These are phyloP conservation scores for Kwoniella sp. DNA, from an alignment of 768 basidiomycete genomes.

Conservation along the genomic window DNA sequence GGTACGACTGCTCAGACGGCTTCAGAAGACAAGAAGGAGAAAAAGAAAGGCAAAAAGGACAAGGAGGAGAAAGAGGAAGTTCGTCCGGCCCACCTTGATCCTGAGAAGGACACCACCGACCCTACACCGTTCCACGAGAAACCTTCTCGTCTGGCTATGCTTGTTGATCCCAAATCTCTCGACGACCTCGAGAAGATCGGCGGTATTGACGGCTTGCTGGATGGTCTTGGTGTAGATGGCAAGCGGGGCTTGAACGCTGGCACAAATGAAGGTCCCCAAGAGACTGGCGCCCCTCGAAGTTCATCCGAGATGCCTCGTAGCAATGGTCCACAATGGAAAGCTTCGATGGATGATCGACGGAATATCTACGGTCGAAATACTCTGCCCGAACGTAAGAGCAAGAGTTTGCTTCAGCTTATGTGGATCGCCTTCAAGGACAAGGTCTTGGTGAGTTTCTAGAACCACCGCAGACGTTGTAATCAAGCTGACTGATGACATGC, in stretches of 20 bases:
- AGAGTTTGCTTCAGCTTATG: conserved; percentile 74
- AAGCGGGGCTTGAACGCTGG: conserved; percentile 54
- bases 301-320: conserved; percentile 18
- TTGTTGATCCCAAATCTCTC: conserved; percentile 86
- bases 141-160: conserved; percentile 73
- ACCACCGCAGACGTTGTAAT: too few species aligned
- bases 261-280: conserved; percentile 27
- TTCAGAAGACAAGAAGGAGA: conserved; percentile 18
- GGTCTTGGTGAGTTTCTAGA: conserved; percentile 67
- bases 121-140: conserved; percentile 73
- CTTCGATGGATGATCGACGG: conserved; percentile 65
- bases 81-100: conserved; percentile 46
- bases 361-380: conserved; percentile 75
- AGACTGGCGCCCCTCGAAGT: conserved; percentile 16
- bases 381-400: conserved; percentile 69
- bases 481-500: not conserved
- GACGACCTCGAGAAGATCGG: conserved; percentile 69
- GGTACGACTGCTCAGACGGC: conserved; percentile 25
- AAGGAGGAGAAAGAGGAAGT: conserved; percentile 26
- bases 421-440: conserved; percentile 87
- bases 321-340: conserved; percentile 55
- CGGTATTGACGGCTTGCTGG: conserved; percentile 68
- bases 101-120: conserved; percentile 59
- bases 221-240: conserved; percentile 71
- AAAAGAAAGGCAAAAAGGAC: conserved; percentile 19